Evolutionary conservation across 371 early-diverging fungal species (phyloP).

Genomic region (Cokeromyces recurvatus): DNA sequence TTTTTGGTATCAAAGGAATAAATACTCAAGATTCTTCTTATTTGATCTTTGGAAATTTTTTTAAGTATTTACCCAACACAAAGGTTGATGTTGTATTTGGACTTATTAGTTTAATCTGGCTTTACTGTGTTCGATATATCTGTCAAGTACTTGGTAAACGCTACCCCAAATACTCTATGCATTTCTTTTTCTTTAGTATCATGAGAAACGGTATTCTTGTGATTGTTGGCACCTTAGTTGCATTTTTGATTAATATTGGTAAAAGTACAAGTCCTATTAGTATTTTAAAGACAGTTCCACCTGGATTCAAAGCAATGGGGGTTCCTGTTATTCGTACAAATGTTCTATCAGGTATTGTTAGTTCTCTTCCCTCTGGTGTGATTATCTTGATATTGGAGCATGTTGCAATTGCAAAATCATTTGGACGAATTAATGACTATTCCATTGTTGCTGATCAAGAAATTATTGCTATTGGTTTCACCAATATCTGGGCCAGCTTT

Average conservation of each 20-base stretch:
- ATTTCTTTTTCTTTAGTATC: slow-evolving; percentile 47
- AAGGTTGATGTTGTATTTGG: slow-evolving; percentile 52
- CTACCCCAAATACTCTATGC: slow-evolving; percentile 36
- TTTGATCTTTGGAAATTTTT: slow-evolving; percentile 51
- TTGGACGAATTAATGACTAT: slow-evolving; percentile 70
- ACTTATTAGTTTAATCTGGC: slow-evolving; percentile 34
- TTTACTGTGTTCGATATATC: slow-evolving; percentile 43
- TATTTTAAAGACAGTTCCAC: slow-evolving; percentile 67
- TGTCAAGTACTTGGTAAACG: slow-evolving; percentile 27
- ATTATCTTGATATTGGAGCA: slow-evolving; percentile 79
- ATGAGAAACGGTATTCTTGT: slow-evolving; percentile 46
- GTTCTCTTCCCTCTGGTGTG: slow-evolving; percentile 57
- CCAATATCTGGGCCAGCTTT: slow-evolving; percentile 78
- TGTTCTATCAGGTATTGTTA: slow-evolving; percentile 39
- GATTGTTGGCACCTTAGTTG: slow-evolving; percentile 39
- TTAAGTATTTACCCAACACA: slow-evolving; percentile 40
- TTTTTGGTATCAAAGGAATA: slow-evolving; percentile 67
- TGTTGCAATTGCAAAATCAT: slow-evolving; percentile 75
- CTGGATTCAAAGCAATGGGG: slow-evolving; percentile 58
- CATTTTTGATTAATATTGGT: slow-evolving; percentile 41
- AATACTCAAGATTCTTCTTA: slow-evolving; percentile 55
- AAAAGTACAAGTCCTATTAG: slow-evolving; percentile 37
- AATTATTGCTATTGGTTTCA: slow-evolving; percentile 77
- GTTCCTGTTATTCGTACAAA: slow-evolving; percentile 40
- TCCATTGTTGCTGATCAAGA: slow-evolving; percentile 74